Percentiles rank a stretch among this genome's conserved stretches.
Conservation (phyloP, 352 stramenopile genomes). For the Phytophthora tubulina region DNA sequence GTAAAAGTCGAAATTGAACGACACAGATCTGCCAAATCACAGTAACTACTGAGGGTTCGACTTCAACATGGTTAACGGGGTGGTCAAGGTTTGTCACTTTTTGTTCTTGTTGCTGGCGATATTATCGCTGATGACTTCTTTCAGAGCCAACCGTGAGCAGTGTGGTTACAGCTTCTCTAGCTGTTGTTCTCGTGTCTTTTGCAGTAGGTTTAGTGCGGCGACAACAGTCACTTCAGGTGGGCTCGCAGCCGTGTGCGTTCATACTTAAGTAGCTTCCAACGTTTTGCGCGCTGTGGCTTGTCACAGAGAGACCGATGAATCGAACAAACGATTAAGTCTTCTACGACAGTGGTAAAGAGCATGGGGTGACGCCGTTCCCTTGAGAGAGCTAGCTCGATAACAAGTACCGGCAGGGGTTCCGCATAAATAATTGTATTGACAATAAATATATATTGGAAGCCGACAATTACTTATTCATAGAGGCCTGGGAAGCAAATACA, state of each 20-base stretch:
- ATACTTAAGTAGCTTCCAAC: background rate
- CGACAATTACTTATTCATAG: too few species aligned
- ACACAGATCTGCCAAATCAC: background rate
- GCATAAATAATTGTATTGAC: too few species aligned
- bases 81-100: background rate
- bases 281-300: too few species aligned
- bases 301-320: too few species aligned
- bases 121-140: background rate
- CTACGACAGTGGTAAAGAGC: background rate
- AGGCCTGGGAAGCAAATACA: too few species aligned
- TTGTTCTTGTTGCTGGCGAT: background rate
- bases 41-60: background rate
- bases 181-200: background rate
- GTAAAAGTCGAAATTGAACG: background rate
- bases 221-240: background rate
- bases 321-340: too few species aligned
- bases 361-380: background rate
- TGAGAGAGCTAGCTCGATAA: background rate
- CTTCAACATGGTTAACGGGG: background rate
- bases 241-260: background rate
- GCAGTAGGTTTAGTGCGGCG: background rate
- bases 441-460: too few species aligned
- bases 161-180: background rate
- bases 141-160: background rate
- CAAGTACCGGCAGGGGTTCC: too few species aligned